Conservation (phyloP, 1,284 basidiomycete genomes). For the Coriolopsis trogii region DNA sequence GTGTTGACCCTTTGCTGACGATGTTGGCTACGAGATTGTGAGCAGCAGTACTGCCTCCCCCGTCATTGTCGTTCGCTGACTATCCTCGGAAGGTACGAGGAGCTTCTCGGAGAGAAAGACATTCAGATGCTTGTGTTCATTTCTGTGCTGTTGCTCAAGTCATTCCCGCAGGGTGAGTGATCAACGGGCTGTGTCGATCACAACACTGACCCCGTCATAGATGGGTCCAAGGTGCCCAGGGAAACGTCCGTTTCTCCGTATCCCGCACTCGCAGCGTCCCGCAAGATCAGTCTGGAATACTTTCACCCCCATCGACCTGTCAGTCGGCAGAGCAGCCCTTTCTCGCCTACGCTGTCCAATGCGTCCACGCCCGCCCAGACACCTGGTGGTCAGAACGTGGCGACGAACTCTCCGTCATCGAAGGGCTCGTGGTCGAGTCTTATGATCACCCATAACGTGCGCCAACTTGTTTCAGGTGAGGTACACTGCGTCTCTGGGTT, state of each 20-base stretch:
- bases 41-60: constrained; percentile 8
- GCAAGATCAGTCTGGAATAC: constrained; percentile 23
- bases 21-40: constrained; percentile 32
- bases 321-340: constrained; percentile 15
- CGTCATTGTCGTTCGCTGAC: not conserved
- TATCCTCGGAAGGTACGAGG: constrained; percentile 55
- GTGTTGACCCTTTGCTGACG: constrained; percentile 9
- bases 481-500: constrained; percentile 25
- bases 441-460: constrained; percentile 63
- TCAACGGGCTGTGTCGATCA: not conserved
- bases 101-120: constrained; percentile 69
- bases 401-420: constrained; percentile 53
- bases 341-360: constrained; percentile 41
- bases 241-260: constrained; percentile 10
- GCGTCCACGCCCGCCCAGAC: constrained; percentile 39
- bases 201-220: not conserved
- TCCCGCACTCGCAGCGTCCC: constrained; percentile 3
- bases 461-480: constrained; percentile 63
- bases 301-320: constrained; percentile 12
- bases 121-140: constrained; percentile 85
- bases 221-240: not conserved
- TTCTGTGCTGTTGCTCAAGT: constrained; percentile 60
- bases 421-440: constrained; percentile 77
- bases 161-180: constrained; percentile 32
- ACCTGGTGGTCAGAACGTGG: constrained; percentile 27